These are phyloP conservation scores for Harringtonia aguacate DNA, from an alignment of 2,329 filamentous ascomycete species.

Conservation along the genomic window DNA sequence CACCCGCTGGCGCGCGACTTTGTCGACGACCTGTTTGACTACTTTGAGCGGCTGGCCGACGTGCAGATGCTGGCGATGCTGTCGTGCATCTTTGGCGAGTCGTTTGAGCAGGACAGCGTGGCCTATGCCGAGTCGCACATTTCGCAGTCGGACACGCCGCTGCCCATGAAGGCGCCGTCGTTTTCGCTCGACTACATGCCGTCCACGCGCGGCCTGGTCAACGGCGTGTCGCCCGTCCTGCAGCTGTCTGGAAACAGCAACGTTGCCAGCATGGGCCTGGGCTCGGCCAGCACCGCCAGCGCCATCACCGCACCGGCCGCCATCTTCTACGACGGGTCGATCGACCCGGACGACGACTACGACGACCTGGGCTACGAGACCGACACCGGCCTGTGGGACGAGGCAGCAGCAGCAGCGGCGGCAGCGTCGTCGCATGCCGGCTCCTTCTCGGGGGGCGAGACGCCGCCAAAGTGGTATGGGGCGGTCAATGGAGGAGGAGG, in stretches of 20 bases:
- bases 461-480: slow-evolving; percentile 41
- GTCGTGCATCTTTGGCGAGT: slow-evolving; percentile 57
- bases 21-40: slow-evolving; percentile 49
- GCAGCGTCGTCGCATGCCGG: slow-evolving; percentile 30
- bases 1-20: slow-evolving; percentile 54
- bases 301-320: slow-evolving; percentile 6
- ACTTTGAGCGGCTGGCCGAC: slow-evolving; percentile 53
- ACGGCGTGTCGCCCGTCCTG: background rate
- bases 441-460: slow-evolving; percentile 52
- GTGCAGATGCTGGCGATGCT: slow-evolving; percentile 64
- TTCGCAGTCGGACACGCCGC: slow-evolving; percentile 48
- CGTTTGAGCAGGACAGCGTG: slow-evolving; percentile 46
- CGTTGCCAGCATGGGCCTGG: slow-evolving; percentile 13
- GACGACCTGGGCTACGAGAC: slow-evolving; percentile 39
- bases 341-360: slow-evolving; percentile 27
- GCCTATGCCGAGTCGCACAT: slow-evolving; percentile 47
- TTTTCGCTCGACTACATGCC: slow-evolving; percentile 60
- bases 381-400: slow-evolving; percentile 44
- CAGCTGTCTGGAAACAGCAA: background rate
- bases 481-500: slow-evolving; percentile 22
- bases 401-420: slow-evolving; percentile 37
- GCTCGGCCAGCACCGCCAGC: slow-evolving; percentile 6
- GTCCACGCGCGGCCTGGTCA: slow-evolving; percentile 20
- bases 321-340: slow-evolving; percentile 8
- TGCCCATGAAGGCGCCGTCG: slow-evolving; percentile 54